A percentile compares a stretch with the other conserved stretches of the same genome.
These are phyloP conservation scores for Albophoma yamanashiensis DNA, from an alignment of 2,329 filamentous ascomycete species.

Conservation along the genomic window DNA sequence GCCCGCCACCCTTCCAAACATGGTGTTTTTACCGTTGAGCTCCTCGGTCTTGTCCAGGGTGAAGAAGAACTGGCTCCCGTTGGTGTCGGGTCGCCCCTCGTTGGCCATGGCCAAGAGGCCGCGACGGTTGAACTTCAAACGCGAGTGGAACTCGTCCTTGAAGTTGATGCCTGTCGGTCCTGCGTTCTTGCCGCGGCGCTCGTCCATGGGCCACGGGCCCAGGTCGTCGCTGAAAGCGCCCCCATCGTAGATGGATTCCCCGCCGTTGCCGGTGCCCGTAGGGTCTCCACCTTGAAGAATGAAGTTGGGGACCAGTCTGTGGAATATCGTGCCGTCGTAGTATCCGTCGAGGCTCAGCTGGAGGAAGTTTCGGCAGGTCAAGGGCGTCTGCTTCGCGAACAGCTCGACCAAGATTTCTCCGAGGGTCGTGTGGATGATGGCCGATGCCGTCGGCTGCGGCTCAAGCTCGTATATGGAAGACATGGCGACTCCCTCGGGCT, in stretches of 20 bases:
- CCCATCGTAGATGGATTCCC: conserved; percentile 85
- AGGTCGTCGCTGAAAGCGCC: conserved; percentile 62
- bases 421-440: conserved; percentile 77
- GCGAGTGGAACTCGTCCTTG: conserved; percentile 82
- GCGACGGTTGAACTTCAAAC: conserved; percentile 84
- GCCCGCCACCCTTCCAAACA: conserved; percentile 86
- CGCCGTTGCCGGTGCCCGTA: conserved; percentile 82
- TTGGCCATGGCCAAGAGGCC: conserved; percentile 96
- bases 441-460: conserved; percentile 86
- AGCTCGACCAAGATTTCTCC: conserved; percentile 88
- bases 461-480: conserved; percentile 89
- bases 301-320: conserved; percentile 84
- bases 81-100: conserved; percentile 63
- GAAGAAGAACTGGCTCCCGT: conserved; percentile 96
- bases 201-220: conserved; percentile 62
- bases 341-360: conserved; percentile 93
- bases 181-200: conserved; percentile 50
- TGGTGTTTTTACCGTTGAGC: conserved; percentile 78
- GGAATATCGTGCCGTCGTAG: conserved; percentile 89
- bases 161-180: conserved; percentile 50
- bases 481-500: conserved; percentile 41
- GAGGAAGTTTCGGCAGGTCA: conserved; percentile 89
- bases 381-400: conserved; percentile 87
- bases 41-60: conserved; percentile 79
- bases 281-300: conserved; percentile 93